Percentiles rank a stretch among this genome's conserved stretches.
phyloP scores from a whole-genome alignment of 805 yeast genomes.

The Cyberlindnera subsufficiens region DNA sequence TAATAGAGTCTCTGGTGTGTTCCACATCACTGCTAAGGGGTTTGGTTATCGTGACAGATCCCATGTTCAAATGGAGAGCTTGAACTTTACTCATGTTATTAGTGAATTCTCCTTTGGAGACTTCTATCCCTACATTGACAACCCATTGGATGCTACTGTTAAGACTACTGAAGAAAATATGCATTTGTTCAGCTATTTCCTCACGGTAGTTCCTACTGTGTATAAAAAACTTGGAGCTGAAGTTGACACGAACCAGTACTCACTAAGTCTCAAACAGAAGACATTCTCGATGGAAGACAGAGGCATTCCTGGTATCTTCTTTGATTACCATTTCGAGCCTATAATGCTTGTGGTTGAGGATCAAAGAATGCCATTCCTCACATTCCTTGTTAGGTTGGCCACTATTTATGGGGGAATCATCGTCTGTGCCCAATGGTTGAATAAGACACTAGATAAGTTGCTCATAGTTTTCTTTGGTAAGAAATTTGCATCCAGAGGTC shows the following conservation, averaged over 20 bases:
- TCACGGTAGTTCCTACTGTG: constrained; percentile 80
- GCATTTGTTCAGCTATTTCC: constrained; percentile 55
- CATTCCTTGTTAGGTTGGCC: constrained; percentile 70
- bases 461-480: constrained; percentile 52
- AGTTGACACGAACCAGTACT: constrained; percentile 81
- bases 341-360: constrained; percentile 66
- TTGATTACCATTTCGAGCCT: constrained; percentile 87
- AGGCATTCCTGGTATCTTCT: constrained; percentile 69
- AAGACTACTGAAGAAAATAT: constrained; percentile 43
- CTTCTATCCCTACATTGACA: constrained; percentile 77
- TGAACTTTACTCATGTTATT: constrained; percentile 81
- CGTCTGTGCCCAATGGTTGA: constrained; percentile 62
- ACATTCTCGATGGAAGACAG: constrained; percentile 14
- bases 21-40: constrained; percentile 79
- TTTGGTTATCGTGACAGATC: constrained; percentile 46
- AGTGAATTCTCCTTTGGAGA: constrained; percentile 88
- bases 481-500: constrained; percentile 31
- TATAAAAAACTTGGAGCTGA: constrained; percentile 65
- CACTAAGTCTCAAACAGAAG: constrained; percentile 51
- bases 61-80: constrained; percentile 38
- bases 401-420: constrained; percentile 82
- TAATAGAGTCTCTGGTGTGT: constrained; percentile 78
- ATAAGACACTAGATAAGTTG: constrained; percentile 49
- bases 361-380: constrained; percentile 66
- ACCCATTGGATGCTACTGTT: constrained; percentile 81